Conservation (phyloP, 2,329 filamentous ascomycete species). For the Diaporthe sp. region DNA sequence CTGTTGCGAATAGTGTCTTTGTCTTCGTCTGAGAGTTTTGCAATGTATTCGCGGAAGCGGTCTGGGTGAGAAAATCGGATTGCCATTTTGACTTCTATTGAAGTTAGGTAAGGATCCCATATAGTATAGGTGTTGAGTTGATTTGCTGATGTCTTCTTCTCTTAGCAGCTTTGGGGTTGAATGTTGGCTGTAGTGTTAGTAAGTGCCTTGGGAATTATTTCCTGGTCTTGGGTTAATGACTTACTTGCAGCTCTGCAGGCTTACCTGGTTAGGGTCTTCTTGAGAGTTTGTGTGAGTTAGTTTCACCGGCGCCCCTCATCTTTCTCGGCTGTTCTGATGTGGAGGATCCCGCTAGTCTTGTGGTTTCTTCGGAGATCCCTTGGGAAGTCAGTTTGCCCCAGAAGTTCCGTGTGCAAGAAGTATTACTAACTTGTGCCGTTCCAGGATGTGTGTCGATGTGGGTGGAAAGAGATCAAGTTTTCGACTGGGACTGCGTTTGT, state of each 20-base stretch:
- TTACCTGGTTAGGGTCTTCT: not conserved
- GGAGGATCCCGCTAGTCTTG: not conserved
- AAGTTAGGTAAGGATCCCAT: not conserved
- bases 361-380: not conserved
- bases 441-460: not conserved
- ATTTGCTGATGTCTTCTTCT: not conserved
- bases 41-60: too few species aligned
- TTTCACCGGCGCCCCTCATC: not conserved
- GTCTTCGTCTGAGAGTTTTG: not conserved
- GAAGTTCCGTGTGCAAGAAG: not conserved
- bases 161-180: not conserved
- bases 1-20: not conserved
- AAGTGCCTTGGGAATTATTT: not conserved
- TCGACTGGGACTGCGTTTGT: not conserved
- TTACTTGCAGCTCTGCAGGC: not conserved
- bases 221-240: not conserved
- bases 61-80: too few species aligned
- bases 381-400: not conserved
- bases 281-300: not conserved
- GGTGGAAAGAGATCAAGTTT: too few species aligned
- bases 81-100: not conserved
- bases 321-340: not conserved
- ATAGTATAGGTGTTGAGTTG: fast-evolving
- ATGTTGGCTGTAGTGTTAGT: not conserved
- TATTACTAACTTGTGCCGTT: not conserved